phyloP scores from a whole-genome alignment of 257 asterid genomes.

The Jaltomata sinuosa region DNA sequence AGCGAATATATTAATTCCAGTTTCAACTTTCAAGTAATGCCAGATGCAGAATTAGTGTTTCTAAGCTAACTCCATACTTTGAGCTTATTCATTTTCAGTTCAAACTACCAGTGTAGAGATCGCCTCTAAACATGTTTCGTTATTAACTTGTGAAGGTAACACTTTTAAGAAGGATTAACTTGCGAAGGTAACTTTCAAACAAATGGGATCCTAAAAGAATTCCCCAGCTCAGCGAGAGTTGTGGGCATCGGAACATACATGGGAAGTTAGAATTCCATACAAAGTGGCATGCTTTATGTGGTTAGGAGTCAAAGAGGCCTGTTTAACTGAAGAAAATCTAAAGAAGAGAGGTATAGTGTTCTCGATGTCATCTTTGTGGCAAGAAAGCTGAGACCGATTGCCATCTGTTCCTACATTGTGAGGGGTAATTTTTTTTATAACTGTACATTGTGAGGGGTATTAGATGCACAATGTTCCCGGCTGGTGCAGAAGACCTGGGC shows the following conservation, averaged over 20 bases:
- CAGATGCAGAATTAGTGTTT: background rate
- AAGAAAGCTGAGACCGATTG: background rate
- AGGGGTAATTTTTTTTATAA: too few relatives aligned
- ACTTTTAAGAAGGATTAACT: background rate
- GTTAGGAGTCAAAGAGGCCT: background rate
- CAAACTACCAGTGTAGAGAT: background rate
- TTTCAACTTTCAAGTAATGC: background rate
- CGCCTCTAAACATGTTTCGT: background rate
- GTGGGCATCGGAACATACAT: background rate
- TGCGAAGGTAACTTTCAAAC: background rate
- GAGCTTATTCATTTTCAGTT: background rate
- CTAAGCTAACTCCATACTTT: background rate
- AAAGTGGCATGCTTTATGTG: background rate
- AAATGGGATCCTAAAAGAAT: background rate
- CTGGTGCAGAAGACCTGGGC: background rate
- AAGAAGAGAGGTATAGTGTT: background rate
- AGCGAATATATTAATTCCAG: background rate
- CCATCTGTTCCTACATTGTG: background rate
- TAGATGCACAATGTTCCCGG: background rate
- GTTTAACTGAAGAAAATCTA: background rate
- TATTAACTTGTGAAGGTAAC: background rate
- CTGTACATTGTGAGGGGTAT: background rate
- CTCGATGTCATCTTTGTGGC: background rate
- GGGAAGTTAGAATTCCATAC: background rate
- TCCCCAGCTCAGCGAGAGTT: background rate